Evolutionary conservation across 2,329 filamentous ascomycete species (phyloP).

Genomic region (Colletotrichum chrysophilum): DNA sequence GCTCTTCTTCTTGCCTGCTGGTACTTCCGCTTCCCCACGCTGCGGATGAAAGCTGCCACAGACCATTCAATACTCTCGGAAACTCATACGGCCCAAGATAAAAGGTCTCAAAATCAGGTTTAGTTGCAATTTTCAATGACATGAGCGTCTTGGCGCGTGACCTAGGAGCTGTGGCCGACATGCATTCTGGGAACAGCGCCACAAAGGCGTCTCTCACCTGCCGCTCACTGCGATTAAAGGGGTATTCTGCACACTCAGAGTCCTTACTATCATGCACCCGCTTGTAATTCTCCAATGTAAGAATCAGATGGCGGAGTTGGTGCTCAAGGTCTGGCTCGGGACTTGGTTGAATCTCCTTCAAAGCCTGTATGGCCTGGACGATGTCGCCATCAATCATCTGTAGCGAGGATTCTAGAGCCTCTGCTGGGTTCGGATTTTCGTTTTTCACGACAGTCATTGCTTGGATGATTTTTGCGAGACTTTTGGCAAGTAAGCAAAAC

Average conservation of each 20-base stretch:
- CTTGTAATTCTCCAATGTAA: background rate
- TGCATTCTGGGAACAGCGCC: conserved; percentile 28
- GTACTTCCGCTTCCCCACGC: conserved; percentile 30
- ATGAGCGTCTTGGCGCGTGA: background rate
- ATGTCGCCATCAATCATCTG: conserved; percentile 36
- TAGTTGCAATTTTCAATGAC: background rate
- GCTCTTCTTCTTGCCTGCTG: conserved; percentile 28
- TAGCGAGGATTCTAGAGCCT: conserved; percentile 24
- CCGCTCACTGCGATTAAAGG: conserved; percentile 27
- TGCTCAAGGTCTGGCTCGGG: conserved; percentile 23
- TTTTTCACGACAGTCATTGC: background rate
- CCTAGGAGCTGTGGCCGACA: background rate
- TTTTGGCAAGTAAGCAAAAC: background rate
- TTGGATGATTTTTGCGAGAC: background rate
- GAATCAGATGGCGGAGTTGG: conserved; percentile 25
- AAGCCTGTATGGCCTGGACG: conserved; percentile 40
- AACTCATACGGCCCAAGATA: conserved; percentile 22
- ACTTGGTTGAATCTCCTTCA: conserved; percentile 35
- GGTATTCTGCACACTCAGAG: background rate
- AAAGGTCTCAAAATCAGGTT: conserved; percentile 26
- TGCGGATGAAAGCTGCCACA: conserved; percentile 36
- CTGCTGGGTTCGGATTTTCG: background rate
- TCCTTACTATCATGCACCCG: background rate
- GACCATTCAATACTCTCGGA: conserved; percentile 32
- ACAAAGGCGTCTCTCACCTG: conserved; percentile 34